Base-by-base conservation (phyloP, 177 flowering plant genomes). In the Vitis hybrid region DNA sequence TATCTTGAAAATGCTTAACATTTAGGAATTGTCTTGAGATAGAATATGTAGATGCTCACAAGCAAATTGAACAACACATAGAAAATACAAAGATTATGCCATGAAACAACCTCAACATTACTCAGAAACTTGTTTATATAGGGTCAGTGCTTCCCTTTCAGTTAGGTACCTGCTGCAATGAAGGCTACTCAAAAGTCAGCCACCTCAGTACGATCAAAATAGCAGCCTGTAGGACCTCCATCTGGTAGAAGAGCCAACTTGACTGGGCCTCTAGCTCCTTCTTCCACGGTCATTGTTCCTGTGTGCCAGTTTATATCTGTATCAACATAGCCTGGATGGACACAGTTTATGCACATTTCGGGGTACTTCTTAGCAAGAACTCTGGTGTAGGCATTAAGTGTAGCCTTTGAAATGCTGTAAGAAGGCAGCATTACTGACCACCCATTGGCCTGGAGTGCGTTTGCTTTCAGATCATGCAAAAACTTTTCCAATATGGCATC, bases 341-440 rank as follows among this genome's bases (percentile, higher is more conserved):
- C 87, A 60, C 87, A 87, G 60, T 87, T 87, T 48, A 87, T 78
- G 59, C 71, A 70, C 88, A 87, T 87, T 3, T 64, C 15, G 1
- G 86, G 90, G 56, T 85, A 67, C 75, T 69, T 85, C 76, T 71
- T 89, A 26, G 97, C 89, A 8, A 89, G 80, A 71, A 87, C 61
- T 74, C 93, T 85, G 4, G 96, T 89, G 68, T 87, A 91, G 6
- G 93, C 93, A 71, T 89, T 89, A 1, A 91, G 79, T 9, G 83
- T 73, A 12, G 75, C 83, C 80, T 89, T 91, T 5, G 93, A 89
- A 32, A 91, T 78, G 73, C 90, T 84, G 67, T 87, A 86, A 1
- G 91, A 76, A 3, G 91, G 90, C 30, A 87, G 78, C 91, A 85
- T 87, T 61, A 67, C 58, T 13, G 80, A 63, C 90, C 95, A 90